A percentile compares a stretch with the other conserved stretches of the same genome.
These are phyloP conservation scores for Aegilops speltoides DNA, from an alignment of 176 grass and related monocot genomes.

Conservation along the genomic window DNA sequence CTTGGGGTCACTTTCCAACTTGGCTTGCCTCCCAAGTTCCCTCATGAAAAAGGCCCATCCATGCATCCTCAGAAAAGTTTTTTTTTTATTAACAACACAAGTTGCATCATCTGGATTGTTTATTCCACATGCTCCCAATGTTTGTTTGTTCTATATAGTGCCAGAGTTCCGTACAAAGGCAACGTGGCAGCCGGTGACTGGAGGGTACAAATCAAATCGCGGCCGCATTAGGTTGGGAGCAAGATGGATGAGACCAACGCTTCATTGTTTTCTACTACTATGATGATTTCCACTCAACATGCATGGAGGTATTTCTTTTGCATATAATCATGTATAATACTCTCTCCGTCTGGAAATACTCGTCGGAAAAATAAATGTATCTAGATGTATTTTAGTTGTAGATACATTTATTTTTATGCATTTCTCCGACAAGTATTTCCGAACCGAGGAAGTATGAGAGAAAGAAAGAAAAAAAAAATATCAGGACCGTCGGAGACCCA, in stretches of 20 bases:
- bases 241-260: neutral
- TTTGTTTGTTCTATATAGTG: too few relatives aligned
- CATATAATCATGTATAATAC: too few relatives aligned
- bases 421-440: too few relatives aligned
- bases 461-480: neutral
- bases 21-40: neutral
- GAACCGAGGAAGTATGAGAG: too few relatives aligned
- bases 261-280: neutral
- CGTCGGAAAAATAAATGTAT: too few relatives aligned
- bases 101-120: neutral
- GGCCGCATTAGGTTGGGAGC: neutral
- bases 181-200: neutral
- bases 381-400: too few relatives aligned
- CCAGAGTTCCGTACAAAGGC: constrained; percentile 1
- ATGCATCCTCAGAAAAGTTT: neutral
- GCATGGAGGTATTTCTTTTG: too few relatives aligned
- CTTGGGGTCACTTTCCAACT: neutral
- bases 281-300: too few relatives aligned
- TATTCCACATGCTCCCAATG: neutral
- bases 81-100: neutral
- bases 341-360: too few relatives aligned
- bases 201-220: neutral
- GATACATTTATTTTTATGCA: too few relatives aligned
- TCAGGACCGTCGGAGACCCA: too few relatives aligned
- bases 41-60: neutral